Evolutionary conservation across 2,329 filamentous ascomycete genomes (phyloP), one percentile per base, ranked within the genome.

Genomic region (Monosporascus sp.): DNA sequence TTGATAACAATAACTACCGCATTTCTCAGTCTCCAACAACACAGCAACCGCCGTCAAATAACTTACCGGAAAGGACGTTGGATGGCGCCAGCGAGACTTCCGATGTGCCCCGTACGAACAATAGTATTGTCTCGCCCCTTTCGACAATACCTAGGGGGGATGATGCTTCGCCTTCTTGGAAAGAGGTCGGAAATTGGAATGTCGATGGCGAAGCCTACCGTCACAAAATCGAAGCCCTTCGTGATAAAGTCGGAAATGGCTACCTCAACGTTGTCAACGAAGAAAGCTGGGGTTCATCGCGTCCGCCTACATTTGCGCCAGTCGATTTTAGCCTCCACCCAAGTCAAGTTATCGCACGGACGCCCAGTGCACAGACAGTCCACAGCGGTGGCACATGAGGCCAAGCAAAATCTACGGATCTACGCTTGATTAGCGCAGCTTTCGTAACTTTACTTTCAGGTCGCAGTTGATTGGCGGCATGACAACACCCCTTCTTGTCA

Each of bases 201-300:
- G 74, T 83, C 44, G 82, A 83, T 54, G 87, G 88, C 51, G 90
- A 94, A 64, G 76, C 90, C 7, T 97, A 96, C 71, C 85, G 88
- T 53, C 89, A 89, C 68, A 94, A 94, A 70, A 87, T 97, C 52
- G 91, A 96, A 70, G 85, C 88, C 3, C 74, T 97, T 51, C 87
- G 91, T 56, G 87, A 87, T 64, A 90, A 93, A 64, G 86, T 96
- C 59, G 92, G 92, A 34, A 90, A 86, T 62, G 88, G 86, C 38
- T 99, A 96, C 81, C 80, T 99, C 40, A 92, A 86, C 58, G 90
- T 89, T 16, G 76, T 97, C 49, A 88, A 88, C 56, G 92, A 96
- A 64, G 89, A 94, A 68, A 78, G 74, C 43, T 86, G 83, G 82
- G 78, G 84, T 57, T 62, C 73, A 7, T 70, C 70, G 46, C 68